Percentiles rank a stretch among this genome's conserved stretches.
phyloP scores from a whole-genome alignment of 371 early-diverging fungal species.

The Apophysomyces sp. region DNA sequence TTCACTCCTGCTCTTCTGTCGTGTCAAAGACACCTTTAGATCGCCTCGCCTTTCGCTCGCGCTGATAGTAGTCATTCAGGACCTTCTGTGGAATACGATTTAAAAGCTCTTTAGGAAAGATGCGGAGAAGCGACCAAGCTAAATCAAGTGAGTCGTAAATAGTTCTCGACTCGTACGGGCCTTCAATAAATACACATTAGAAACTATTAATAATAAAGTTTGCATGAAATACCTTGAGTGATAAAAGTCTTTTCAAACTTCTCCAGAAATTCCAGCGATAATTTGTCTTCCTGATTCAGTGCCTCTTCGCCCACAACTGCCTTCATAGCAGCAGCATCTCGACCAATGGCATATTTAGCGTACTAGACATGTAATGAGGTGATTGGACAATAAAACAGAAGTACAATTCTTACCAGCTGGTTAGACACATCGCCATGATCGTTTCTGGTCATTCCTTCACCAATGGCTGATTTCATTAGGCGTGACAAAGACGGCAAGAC shows the following conservation, averaged over 20 bases:
- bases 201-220: no score
- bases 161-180: constrained; percentile 90
- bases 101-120: constrained; percentile 99
- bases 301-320: constrained; percentile 99
- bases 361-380: constrained; percentile 67
- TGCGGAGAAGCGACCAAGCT: constrained; percentile 98
- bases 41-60: constrained; percentile 67
- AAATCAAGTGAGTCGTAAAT: constrained; percentile 98
- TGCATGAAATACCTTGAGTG: constrained; percentile 75
- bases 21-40: constrained; percentile 53
- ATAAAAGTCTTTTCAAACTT: constrained; percentile 99
- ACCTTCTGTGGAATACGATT: constrained; percentile 99
- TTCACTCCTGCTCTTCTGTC: no score
- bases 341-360: constrained; percentile 99
- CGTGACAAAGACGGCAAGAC: constrained; percentile 99
- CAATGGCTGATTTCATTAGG: constrained; percentile 99
- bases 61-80: constrained; percentile 94
- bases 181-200: constrained; percentile 2
- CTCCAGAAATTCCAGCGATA: constrained; percentile 98
- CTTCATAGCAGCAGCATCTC: constrained; percentile 99
- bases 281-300: constrained; percentile 97
- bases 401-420: constrained; percentile 78
- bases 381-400: neutral
- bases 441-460: constrained; percentile 98
- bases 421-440: constrained; percentile 99